A percentile compares a stretch with the other conserved stretches of the same genome.
phyloP scores from a whole-genome alignment of 208 protist genomes.

The Herpetomonas muscarum region DNA sequence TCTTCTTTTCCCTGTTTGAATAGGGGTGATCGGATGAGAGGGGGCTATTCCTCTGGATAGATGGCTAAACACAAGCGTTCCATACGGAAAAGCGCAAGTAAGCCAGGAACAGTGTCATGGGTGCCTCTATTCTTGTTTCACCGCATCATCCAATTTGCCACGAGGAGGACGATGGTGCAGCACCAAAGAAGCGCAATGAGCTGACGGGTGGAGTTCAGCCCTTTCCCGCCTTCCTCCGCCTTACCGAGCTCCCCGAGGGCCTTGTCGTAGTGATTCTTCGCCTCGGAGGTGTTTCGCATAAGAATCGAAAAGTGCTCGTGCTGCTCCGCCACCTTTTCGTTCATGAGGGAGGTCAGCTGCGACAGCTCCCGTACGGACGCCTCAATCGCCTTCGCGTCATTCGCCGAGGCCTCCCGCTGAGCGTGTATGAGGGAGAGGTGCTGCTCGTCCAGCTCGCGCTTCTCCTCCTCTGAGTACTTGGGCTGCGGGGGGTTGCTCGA shows the following conservation, averaged over 20 bases:
- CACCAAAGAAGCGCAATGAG: slow-evolving; percentile 74
- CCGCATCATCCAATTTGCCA: slow-evolving; percentile 47
- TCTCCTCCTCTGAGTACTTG: slow-evolving; percentile 38
- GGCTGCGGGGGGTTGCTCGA: background rate
- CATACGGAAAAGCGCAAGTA: too few species aligned
- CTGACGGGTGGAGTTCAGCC: slow-evolving; percentile 66
- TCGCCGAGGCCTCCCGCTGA: slow-evolving; percentile 45
- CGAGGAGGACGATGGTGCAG: slow-evolving; percentile 47
- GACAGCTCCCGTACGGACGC: slow-evolving; percentile 75
- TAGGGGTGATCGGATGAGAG: too few species aligned
- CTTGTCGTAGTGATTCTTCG: slow-evolving; percentile 57
- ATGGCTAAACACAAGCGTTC: too few species aligned
- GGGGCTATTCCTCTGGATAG: too few species aligned
- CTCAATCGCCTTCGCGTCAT: slow-evolving; percentile 73
- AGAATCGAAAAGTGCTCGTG: slow-evolving; percentile 80
- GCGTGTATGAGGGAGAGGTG: slow-evolving; percentile 42
- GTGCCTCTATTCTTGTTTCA: too few species aligned
- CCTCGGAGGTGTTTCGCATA: slow-evolving; percentile 61
- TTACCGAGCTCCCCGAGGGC: slow-evolving; percentile 53
- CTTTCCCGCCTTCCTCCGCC: slow-evolving; percentile 30
- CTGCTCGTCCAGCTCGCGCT: slow-evolving; percentile 30
- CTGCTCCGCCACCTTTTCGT: slow-evolving; percentile 75
- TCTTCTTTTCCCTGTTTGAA: too few species aligned
- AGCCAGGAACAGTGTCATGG: background rate
- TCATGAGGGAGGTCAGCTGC: slow-evolving; percentile 84